Conservation (phyloP, 1,139 yeast genomes). For the Kodamaea ohmeri region DNA sequence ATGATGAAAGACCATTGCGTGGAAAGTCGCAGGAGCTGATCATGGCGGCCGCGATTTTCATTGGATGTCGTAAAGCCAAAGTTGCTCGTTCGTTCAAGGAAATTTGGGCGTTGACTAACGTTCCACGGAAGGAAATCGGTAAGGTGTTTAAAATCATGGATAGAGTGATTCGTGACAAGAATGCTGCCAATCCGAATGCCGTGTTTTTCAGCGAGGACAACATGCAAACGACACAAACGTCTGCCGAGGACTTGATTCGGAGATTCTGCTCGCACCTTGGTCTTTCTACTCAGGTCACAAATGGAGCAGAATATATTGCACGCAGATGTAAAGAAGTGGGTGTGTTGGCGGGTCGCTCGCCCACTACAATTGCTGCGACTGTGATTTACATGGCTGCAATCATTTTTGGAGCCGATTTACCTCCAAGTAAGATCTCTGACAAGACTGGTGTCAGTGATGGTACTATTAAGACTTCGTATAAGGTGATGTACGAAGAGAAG, state of each 20-base stretch:
- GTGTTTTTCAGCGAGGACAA: slow-evolving; percentile 47
- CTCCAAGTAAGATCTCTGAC: slow-evolving; percentile 83
- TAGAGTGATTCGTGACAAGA: slow-evolving; percentile 68
- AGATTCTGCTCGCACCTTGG: slow-evolving; percentile 96
- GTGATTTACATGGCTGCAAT: slow-evolving; percentile 92
- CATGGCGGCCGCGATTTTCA: slow-evolving; percentile 94
- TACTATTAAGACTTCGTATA: slow-evolving; percentile 90
- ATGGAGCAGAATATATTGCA: slow-evolving; percentile 92
- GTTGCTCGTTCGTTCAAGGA: slow-evolving; percentile 96
- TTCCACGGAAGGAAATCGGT: slow-evolving; percentile 92
- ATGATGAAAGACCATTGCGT: slow-evolving; percentile 81
- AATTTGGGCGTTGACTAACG: slow-evolving; percentile 92
- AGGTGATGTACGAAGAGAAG: slow-evolving; percentile 71
- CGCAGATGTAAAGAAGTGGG: slow-evolving; percentile 87
- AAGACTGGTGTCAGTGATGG: slow-evolving; percentile 98
- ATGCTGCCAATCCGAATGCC: slow-evolving; percentile 43
- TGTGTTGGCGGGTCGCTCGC: slow-evolving; percentile 94
- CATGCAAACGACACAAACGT: slow-evolving; percentile 74
- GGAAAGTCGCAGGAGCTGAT: slow-evolving; percentile 93
- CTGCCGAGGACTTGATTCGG: slow-evolving; percentile 91
- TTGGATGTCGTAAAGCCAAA: slow-evolving; percentile 92
- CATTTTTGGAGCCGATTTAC: slow-evolving; percentile 65
- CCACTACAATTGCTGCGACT: slow-evolving; percentile 96
- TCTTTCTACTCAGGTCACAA: slow-evolving; percentile 76
- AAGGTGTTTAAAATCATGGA: slow-evolving; percentile 81